Percentiles rank a stretch among this genome's conserved stretches.
Conservation (phyloP, 192 early-diverging fungal species). For the Endogone sp. region DNA sequence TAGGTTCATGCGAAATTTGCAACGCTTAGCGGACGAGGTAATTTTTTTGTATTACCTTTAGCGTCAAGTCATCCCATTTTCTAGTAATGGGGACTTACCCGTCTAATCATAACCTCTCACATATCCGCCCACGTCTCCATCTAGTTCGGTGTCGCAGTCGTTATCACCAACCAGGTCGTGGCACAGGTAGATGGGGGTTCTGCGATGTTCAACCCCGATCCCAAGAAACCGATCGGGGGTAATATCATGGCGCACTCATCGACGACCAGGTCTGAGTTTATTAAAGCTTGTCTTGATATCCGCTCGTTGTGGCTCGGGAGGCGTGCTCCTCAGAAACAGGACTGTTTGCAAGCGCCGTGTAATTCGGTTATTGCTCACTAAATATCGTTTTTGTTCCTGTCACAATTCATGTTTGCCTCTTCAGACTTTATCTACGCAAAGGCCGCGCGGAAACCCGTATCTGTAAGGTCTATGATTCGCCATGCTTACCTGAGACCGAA, state of each 20-base stretch:
- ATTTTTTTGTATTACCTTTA: background rate
- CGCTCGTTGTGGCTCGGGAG: background rate
- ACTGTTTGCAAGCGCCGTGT: conserved; percentile 7
- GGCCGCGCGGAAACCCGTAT: conserved; percentile 87
- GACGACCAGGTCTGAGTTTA: conserved; percentile 72
- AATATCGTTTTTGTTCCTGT: conserved; percentile 1
- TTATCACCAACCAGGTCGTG: conserved; percentile 98
- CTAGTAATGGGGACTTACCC: too few species aligned
- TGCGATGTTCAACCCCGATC: conserved; percentile 85
- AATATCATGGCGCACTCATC: conserved; percentile 99
- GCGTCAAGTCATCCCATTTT: background rate
- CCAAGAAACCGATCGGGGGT: conserved; percentile 96
- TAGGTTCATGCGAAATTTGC: conserved; percentile 78
- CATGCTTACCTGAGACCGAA: conserved; percentile 89
- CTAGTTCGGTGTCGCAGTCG: conserved; percentile 93
- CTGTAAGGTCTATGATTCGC: conserved; percentile 98
- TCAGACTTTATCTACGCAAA: conserved; percentile 84
- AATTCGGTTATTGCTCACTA: background rate
- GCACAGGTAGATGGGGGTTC: conserved; percentile 87
- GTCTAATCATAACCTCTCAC: background rate
- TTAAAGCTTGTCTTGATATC: background rate
- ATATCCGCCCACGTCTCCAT: background rate
- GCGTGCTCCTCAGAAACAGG: conserved; percentile 2
- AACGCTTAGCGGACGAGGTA: conserved; percentile 90
- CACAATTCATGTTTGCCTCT: background rate